These are phyloP conservation scores for Aureobasidium pullulans DNA, from an alignment of 2,329 filamentous ascomycete genomes.

Conservation along the genomic window DNA sequence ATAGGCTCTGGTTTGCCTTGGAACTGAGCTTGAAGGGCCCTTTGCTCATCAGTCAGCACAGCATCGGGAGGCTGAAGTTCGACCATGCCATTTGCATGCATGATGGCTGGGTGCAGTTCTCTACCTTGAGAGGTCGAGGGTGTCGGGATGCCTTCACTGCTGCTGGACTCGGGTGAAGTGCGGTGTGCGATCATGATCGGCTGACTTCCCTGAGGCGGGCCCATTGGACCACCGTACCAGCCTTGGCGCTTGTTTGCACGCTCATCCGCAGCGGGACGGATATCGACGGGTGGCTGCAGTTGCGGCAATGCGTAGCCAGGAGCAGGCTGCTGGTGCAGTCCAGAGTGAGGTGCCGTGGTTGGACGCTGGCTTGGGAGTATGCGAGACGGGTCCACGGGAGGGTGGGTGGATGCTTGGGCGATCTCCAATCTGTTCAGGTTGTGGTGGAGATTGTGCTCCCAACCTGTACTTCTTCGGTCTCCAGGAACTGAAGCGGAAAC, in stretches of 20 bases:
- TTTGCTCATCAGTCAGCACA: slow-evolving; percentile 32
- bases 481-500: slow-evolving; percentile 26
- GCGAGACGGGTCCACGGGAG: not conserved
- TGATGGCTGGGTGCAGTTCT: slow-evolving; percentile 47
- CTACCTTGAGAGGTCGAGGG: slow-evolving; percentile 42
- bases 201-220: slow-evolving; percentile 20
- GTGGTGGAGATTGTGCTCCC: slow-evolving; percentile 60
- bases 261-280: slow-evolving; percentile 15
- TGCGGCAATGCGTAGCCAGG: slow-evolving; percentile 32
- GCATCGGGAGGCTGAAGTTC: slow-evolving; percentile 35
- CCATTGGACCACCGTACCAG: slow-evolving; percentile 60
- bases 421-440: slow-evolving; percentile 62
- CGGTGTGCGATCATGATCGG: slow-evolving; percentile 31
- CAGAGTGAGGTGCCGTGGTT: slow-evolving; percentile 24
- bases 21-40: slow-evolving; percentile 29
- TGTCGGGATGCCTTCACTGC: slow-evolving; percentile 48
- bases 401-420: slow-evolving; percentile 35
- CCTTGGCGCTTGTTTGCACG: slow-evolving; percentile 59
- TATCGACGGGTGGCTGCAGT: slow-evolving; percentile 13
- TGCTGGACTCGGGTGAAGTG: slow-evolving; percentile 49
- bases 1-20: slow-evolving; percentile 24
- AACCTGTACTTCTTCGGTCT: slow-evolving; percentile 49
- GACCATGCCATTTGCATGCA: slow-evolving; percentile 43
- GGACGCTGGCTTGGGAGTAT: slow-evolving; percentile 1
- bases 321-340: slow-evolving; percentile 27